Evolutionary conservation across 495 filamentous ascomycete species (phyloP).

Genomic region (Neurospora terricola): DNA sequence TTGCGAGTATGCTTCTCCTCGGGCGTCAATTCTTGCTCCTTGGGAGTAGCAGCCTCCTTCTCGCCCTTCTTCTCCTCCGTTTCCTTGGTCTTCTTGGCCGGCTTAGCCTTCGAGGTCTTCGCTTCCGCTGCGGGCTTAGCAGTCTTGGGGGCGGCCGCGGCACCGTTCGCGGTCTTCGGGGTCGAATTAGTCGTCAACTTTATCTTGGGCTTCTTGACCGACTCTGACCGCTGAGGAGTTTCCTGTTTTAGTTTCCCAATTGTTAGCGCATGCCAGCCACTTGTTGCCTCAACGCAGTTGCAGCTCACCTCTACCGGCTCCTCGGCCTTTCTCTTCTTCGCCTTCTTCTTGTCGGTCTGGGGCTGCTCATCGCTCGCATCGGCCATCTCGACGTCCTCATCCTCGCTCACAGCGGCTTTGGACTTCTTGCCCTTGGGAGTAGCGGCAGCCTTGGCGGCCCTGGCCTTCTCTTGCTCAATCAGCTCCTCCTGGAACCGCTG

Average conservation of each 20-base stretch:
- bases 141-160: slow-evolving; percentile 37
- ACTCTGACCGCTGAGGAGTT: slow-evolving; percentile 57
- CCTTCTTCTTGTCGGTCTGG: slow-evolving; percentile 46
- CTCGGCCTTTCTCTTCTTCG: slow-evolving; percentile 63
- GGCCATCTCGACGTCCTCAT: slow-evolving; percentile 68
- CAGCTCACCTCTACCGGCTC: slow-evolving; percentile 55
- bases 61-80: slow-evolving; percentile 53
- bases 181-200: slow-evolving; percentile 45
- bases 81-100: slow-evolving; percentile 47
- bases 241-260: slow-evolving; percentile 22
- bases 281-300: background rate
- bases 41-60: slow-evolving; percentile 38
- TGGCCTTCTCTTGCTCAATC: slow-evolving; percentile 47
- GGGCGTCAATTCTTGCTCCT: slow-evolving; percentile 40
- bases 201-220: slow-evolving; percentile 58
- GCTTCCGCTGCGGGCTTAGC: slow-evolving; percentile 39
- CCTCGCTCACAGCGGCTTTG: slow-evolving; percentile 40
- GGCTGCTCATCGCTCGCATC: slow-evolving; percentile 45
- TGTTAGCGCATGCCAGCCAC: slow-evolving; percentile 9
- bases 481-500: slow-evolving; percentile 53
- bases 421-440: slow-evolving; percentile 51
- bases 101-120: slow-evolving; percentile 53
- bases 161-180: slow-evolving; percentile 43
- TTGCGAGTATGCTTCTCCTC: slow-evolving; percentile 41
- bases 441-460: slow-evolving; percentile 53